phyloP scores from a whole-genome alignment of 768 basidiomycete genomes.

The Termitomyces eurrhizus region DNA sequence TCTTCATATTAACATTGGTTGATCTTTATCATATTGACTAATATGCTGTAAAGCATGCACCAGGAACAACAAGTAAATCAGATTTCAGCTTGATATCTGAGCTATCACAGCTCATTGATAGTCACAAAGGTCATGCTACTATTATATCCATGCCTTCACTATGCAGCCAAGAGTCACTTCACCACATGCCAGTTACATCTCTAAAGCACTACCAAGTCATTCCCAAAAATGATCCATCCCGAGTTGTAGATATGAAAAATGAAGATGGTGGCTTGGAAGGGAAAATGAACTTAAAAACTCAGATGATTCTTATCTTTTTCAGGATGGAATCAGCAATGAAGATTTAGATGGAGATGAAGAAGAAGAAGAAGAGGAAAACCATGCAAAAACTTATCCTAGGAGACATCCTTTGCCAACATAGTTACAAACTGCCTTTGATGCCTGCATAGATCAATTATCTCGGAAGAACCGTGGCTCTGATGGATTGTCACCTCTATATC shows the following conservation, averaged over 20 bases:
- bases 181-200: too few species aligned
- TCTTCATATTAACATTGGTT: background rate
- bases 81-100: too few species aligned
- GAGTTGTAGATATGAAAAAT: too few species aligned
- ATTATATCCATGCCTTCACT: too few species aligned
- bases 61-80: background rate
- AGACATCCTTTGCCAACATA: background rate
- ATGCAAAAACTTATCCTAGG: background rate
- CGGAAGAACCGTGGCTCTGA: background rate
- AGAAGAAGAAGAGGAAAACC: background rate
- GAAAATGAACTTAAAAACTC: background rate
- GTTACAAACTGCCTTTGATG: background rate
- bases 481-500: slow-evolving; percentile 2
- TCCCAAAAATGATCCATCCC: too few species aligned
- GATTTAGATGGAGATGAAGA: background rate
- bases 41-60: background rate
- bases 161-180: too few species aligned
- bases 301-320: background rate
- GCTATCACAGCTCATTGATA: too few species aligned
- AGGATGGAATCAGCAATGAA: background rate
- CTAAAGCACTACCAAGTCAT: too few species aligned
- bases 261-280: background rate
- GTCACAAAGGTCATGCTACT: too few species aligned
- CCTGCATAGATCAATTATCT: background rate
- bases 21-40: background rate